Conservation (phyloP, 75 land plant species). For the Pseudotsuga menziesii region DNA sequence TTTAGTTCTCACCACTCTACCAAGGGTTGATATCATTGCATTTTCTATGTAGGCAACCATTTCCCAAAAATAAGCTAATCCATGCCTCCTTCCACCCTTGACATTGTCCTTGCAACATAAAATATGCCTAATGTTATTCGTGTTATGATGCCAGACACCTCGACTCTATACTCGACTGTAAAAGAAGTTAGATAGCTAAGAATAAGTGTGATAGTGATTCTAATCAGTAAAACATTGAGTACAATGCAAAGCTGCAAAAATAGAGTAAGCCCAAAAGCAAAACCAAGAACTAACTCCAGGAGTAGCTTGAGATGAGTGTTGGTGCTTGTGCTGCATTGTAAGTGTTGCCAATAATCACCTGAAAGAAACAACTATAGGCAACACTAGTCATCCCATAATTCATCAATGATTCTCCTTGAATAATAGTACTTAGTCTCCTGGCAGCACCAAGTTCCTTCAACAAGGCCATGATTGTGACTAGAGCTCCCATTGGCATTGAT, state of each 20-base stretch:
- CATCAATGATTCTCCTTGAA: conserved; percentile 98
- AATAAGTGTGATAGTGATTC: conserved; percentile 83
- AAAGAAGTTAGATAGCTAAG: conserved; percentile 75
- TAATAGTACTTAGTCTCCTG: conserved; percentile 87
- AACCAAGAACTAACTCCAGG: conserved; percentile 88
- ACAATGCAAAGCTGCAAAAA: conserved; percentile 82
- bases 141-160: too few relatives aligned
- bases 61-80: too few relatives aligned
- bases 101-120: too few relatives aligned
- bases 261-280: conserved; percentile 74
- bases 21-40: too few relatives aligned
- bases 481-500: conserved; percentile 88
- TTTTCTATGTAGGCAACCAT: too few relatives aligned
- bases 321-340: conserved; percentile 51
- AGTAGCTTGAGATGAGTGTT: conserved; percentile 55
- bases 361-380: conserved; percentile 68
- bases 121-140: too few relatives aligned
- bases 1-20: too few relatives aligned
- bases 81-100: too few relatives aligned
- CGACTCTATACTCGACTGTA: neutral
- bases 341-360: conserved; percentile 72
- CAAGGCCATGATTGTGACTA: conserved; percentile 92
- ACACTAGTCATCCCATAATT: conserved; percentile 99
- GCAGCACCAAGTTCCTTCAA: conserved; percentile 94
- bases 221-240: conserved; percentile 89